These are phyloP conservation scores for Chenopodium formosanum DNA, from an alignment of 148 eudicot genomes.

Conservation along the genomic window DNA sequence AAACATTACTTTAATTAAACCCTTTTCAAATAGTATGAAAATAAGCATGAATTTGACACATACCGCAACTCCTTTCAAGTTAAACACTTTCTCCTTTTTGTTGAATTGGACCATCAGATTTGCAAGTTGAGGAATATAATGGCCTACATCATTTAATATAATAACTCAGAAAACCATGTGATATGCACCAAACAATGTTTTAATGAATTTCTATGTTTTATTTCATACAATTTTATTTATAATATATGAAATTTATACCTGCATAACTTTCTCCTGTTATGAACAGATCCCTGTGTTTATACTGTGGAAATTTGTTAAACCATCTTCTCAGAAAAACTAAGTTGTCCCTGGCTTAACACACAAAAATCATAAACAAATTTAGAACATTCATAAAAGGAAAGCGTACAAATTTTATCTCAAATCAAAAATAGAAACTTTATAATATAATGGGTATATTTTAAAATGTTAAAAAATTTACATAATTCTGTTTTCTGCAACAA, in stretches of 20 bases:
- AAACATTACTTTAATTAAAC: neutral
- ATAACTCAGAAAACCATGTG: conserved; percentile 7
- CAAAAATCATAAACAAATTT: conserved; percentile 15
- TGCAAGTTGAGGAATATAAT: conserved; percentile 94
- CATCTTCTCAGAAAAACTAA: conserved; percentile 81
- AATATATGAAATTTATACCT: conserved; percentile 39
- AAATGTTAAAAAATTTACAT: neutral
- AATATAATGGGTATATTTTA: neutral
- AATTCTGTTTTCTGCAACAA: neutral
- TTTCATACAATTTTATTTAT: neutral
- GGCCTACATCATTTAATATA: conserved; percentile 49
- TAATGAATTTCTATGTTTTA: neutral
- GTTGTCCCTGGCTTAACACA: conserved; percentile 74
- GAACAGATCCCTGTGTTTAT: conserved; percentile 59
- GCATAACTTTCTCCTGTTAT: conserved; percentile 99
- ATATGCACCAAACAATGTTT: neutral
- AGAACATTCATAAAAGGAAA: conserved; percentile 2
- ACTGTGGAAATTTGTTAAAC: conserved; percentile 86
- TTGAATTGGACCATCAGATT: conserved; percentile 72
- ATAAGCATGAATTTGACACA: conserved; percentile 28
- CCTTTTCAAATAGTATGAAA: conserved; percentile 8
- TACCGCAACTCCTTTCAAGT: conserved; percentile 91
- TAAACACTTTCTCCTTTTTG: conserved; percentile 57
- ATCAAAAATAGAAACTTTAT: neutral
- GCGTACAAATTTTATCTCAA: neutral